A percentile compares a stretch with the other conserved stretches of the same genome.
Evolutionary conservation across 2,329 filamentous ascomycete genomes (phyloP).

Genomic region (Penicillium sp.): DNA sequence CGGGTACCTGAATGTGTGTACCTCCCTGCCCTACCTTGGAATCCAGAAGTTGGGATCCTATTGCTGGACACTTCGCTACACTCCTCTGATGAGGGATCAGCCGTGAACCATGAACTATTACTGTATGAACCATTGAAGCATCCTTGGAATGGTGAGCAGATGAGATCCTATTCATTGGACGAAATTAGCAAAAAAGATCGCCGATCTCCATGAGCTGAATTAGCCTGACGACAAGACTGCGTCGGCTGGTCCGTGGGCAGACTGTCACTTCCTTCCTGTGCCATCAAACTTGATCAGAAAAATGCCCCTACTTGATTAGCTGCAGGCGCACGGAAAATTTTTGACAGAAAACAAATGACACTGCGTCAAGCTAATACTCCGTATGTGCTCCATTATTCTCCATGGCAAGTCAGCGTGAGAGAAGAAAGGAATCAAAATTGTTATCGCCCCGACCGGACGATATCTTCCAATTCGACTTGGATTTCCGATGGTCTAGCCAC

Average conservation of each 20-base stretch:
- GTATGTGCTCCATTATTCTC: neutral
- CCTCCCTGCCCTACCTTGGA: neutral
- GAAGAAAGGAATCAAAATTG: neutral
- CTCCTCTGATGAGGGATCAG: neutral
- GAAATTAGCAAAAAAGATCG: neutral
- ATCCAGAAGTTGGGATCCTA: neutral
- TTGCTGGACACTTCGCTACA: neutral
- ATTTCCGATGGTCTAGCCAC: conserved; percentile 9
- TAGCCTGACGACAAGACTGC: conserved; percentile 1
- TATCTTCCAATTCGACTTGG: neutral
- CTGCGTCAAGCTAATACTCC: neutral
- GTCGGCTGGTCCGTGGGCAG: neutral
- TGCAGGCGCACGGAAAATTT: neutral
- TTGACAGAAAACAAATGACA: neutral
- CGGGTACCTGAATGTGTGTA: neutral
- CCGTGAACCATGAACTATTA: neutral
- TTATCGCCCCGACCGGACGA: neutral
- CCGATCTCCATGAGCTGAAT: neutral
- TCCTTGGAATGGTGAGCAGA: neutral
- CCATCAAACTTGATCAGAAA: neutral
- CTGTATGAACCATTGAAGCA: neutral
- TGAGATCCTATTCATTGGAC: conserved; percentile 1
- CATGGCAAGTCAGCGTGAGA: neutral
- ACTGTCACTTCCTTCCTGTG: neutral
- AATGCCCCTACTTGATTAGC: neutral